phyloP scores from a whole-genome alignment of 2,329 filamentous ascomycete genomes.

The Rosellinia necatrix region DNA sequence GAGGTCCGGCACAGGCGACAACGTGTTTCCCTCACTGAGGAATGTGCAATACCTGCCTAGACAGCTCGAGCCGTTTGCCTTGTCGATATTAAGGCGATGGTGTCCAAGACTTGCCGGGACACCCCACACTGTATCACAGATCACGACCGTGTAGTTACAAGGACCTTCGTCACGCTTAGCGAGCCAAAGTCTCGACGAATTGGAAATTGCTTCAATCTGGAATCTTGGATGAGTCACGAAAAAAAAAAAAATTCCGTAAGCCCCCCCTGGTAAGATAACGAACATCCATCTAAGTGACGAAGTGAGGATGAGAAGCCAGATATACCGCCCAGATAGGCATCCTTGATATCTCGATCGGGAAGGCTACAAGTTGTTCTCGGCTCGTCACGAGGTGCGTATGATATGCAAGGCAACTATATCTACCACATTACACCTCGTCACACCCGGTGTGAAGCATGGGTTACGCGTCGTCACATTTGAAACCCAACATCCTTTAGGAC shows the following conservation, averaged over 20 bases:
- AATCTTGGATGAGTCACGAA: slow-evolving; percentile 23
- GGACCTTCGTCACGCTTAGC: slow-evolving; percentile 18
- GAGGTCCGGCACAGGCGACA: not conserved
- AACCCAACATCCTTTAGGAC: slow-evolving; percentile 3
- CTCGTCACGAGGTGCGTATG: no score
- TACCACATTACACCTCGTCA: slow-evolving; percentile 3
- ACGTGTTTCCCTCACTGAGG: slow-evolving; percentile 7
- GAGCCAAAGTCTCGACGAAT: slow-evolving; percentile 4
- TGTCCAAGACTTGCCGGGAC: slow-evolving; percentile 6
- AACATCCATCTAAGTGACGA: no score
- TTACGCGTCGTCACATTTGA: slow-evolving; percentile 7
- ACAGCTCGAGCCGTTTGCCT: slow-evolving; percentile 14
- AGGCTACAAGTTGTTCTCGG: no score
- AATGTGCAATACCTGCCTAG: slow-evolving; percentile 18
- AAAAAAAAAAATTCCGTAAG: not conserved
- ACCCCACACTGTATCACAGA: slow-evolving; percentile 20
- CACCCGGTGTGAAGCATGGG: slow-evolving; percentile 5
- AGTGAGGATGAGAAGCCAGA: not conserved
- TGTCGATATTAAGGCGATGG: slow-evolving; percentile 4
- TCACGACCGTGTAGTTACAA: slow-evolving; percentile 2
- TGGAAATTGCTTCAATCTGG: slow-evolving; percentile 17
- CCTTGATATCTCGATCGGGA: slow-evolving; percentile 11
- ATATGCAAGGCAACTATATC: slow-evolving; percentile 16
- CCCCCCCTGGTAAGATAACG: no score
- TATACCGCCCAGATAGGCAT: not conserved